Percentiles rank a stretch among this genome's conserved stretches.
Evolutionary conservation across 768 basidiomycete species (phyloP).

Genomic region (Rhodotorula kratochvilovae): DNA sequence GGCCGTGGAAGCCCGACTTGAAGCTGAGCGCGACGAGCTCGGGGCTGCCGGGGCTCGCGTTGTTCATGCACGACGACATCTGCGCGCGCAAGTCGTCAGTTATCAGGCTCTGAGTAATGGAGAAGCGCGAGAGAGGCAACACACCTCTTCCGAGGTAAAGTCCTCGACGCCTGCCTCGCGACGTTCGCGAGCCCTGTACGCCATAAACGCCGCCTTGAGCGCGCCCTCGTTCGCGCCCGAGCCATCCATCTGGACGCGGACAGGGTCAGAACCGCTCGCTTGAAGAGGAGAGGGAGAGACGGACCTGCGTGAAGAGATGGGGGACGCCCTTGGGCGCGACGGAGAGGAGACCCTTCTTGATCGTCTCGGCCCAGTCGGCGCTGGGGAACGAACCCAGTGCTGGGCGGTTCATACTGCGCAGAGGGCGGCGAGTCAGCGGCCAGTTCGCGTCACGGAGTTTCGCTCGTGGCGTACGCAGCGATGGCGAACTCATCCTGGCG

Average conservation of each 20-base stretch:
- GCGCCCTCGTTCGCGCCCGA: conserved; percentile 46
- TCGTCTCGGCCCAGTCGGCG: conserved; percentile 44
- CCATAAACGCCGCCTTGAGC: conserved; percentile 51
- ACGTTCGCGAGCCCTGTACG: conserved; percentile 45
- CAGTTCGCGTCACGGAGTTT: no score
- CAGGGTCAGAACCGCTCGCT: not conserved
- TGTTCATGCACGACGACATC: conserved; percentile 44
- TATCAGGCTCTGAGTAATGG: no score
- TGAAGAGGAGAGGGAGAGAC: not conserved
- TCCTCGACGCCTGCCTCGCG: conserved; percentile 28
- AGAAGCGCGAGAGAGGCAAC: not conserved
- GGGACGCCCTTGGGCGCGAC: conserved; percentile 50
- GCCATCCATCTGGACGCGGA: conserved; percentile 33
- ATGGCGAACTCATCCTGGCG: conserved; percentile 47
- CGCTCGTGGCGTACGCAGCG: conserved; percentile 38
- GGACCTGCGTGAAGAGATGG: conserved; percentile 47
- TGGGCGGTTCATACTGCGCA: conserved; percentile 46
- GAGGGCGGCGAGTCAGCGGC: not conserved
- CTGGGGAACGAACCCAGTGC: conserved; percentile 51
- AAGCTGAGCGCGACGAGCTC: conserved; percentile 43
- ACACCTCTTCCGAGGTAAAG: conserved; percentile 48
- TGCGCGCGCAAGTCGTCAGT: no score
- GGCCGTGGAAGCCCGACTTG: conserved; percentile 51
- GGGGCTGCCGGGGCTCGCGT: conserved; percentile 49
- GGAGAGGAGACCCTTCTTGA: conserved; percentile 47